These are phyloP conservation scores for Trichosporon inkin DNA, from an alignment of 1,284 basidiomycete species.

Conservation along the genomic window DNA sequence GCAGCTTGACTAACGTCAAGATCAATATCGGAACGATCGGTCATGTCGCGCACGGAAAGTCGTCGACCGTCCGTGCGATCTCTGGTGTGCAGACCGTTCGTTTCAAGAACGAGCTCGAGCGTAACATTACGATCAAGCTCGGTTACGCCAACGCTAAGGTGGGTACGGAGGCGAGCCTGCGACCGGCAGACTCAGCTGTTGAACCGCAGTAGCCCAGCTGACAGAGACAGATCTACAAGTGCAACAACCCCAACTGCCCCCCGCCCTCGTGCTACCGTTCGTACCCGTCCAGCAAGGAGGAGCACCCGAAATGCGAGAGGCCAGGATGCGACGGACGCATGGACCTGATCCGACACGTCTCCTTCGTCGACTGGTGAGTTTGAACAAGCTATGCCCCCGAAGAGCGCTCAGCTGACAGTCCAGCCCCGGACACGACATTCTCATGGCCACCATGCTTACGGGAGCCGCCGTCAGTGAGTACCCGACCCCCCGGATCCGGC, in stretches of 20 bases:
- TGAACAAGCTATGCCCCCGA: too few species aligned
- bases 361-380: constrained; percentile 67
- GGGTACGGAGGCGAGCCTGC: constrained; percentile 31
- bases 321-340: constrained; percentile 85
- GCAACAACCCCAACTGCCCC: constrained; percentile 86
- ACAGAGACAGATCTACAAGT: constrained; percentile 82
- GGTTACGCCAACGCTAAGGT: constrained; percentile 98
- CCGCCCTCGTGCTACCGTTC: constrained; percentile 91
- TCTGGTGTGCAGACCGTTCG: constrained; percentile 98
- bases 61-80: constrained; percentile 97
- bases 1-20: constrained; percentile 22
- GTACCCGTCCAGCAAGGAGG: constrained; percentile 90
- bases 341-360: constrained; percentile 87
- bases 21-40: constrained; percentile 73
- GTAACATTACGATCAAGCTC: constrained; percentile 99
- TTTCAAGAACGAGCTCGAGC: constrained; percentile 97
- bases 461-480: constrained; percentile 82
- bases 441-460: constrained; percentile 99
- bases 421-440: constrained; percentile 78
- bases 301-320: constrained; percentile 85
- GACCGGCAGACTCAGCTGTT: background rate
- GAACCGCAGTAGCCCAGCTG: background rate
- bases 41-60: constrained; percentile 98
- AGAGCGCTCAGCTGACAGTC: background rate
- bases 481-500: background rate